Evolutionary conservation across 441 rosid genomes (phyloP).

Genomic region (Biscutella laevigata): DNA sequence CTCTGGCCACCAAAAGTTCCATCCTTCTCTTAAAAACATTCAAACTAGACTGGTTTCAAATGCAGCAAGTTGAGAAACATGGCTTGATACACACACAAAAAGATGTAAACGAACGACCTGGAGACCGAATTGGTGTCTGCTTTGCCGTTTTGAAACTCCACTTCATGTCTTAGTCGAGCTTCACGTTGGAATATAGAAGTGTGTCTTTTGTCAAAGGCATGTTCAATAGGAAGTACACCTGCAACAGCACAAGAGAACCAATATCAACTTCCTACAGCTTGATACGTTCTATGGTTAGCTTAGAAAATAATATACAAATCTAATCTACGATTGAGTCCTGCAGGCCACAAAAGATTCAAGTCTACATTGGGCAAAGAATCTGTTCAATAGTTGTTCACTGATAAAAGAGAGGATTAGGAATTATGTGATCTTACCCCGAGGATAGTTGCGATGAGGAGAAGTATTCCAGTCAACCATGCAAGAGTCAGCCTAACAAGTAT

Average conservation of each 20-base stretch:
- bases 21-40: conserved; percentile 21
- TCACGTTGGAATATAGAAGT: conserved; percentile 85
- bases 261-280: conserved; percentile 1
- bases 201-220: conserved; percentile 96
- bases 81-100: conserved; percentile 23
- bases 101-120: conserved; percentile 19
- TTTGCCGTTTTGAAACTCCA: conserved; percentile 1
- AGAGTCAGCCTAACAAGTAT: conserved; percentile 73
- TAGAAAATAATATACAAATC: background rate
- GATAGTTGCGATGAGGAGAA: conserved; percentile 80
- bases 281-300: background rate
- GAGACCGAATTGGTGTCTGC: conserved; percentile 13
- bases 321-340: background rate
- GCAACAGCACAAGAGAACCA: conserved; percentile 26
- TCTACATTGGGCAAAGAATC: background rate
- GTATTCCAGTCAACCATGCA: conserved; percentile 89
- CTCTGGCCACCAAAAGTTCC: conserved; percentile 18
- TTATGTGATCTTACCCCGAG: conserved; percentile 69
- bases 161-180: conserved; percentile 60
- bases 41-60: conserved; percentile 22
- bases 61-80: conserved; percentile 8
- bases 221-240: conserved; percentile 76
- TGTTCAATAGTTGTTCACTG: background rate
- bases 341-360: background rate
- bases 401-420: background rate